Evolutionary conservation across 2,329 filamentous ascomycete species (phyloP), one percentile per base, ranked within the genome.

Genomic region (Ophiostoma piceae): DNA sequence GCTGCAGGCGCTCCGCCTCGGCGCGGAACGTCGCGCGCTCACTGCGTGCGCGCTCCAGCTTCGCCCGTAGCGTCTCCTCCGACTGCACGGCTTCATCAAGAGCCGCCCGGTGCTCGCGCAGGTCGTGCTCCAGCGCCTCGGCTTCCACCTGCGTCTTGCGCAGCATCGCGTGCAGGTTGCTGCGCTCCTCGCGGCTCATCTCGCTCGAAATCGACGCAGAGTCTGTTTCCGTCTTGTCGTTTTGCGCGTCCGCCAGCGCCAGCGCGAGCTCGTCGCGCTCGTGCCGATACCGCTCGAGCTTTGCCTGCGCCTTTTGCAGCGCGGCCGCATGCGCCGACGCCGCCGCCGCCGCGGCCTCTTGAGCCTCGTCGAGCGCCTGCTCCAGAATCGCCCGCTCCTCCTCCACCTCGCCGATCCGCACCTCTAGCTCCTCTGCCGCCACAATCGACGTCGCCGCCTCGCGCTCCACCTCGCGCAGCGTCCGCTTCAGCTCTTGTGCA

Each of bases 41-140:
- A 74, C 87, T 87, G 35, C 90, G 88, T 3, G 87, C 86, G 67
- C 89, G 85, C 70, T 91, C 87, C 26, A 96, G 84, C 74, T 94
- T 92, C 69, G 83, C 81, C 11, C 87, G 84, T 19, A 92, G 82
- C 11, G 86, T 82, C 26, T 82, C 80, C 74, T 91, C 87, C n/a
- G 85, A 84, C 16, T 80, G 80, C 43, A 82, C 79, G 37, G 88
- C 81, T 41, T 82, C 79, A 57, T 86, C 85, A 67, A 94, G 85
- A 16, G 87, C 84, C 69, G 86, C 83, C 69, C 92, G 88, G 72
- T 90, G 88, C 75, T 91, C 87, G 6, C 85, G 83, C 37, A 95
- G 83, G 75, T 91, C 88, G 71, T 91, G 84, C 74, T 92, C 88
- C n/a, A 95, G 82, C 43, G 88, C 85, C 77, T 92, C 87, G 60